Conservation (phyloP, 2,329 filamentous ascomycete species). For the Escovopsis weberi region DNA sequence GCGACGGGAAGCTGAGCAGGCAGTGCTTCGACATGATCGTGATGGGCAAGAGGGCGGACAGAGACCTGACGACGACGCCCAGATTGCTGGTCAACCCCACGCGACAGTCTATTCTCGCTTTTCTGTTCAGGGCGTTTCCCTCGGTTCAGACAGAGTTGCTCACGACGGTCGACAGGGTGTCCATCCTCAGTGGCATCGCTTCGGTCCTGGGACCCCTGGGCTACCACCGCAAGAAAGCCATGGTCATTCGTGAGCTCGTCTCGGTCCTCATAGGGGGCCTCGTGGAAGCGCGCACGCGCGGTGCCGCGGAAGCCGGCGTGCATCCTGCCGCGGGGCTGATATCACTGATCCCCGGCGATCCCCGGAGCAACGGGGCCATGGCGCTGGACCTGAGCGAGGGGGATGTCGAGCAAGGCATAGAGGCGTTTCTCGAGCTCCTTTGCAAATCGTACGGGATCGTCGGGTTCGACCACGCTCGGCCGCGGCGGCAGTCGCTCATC, state of each 20-base stretch:
- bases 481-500: slow-evolving; percentile 10
- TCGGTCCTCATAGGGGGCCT: slow-evolving; percentile 70
- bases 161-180: slow-evolving; percentile 59
- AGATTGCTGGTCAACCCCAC: slow-evolving; percentile 40
- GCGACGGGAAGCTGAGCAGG: slow-evolving; percentile 46
- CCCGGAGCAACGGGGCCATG: slow-evolving; percentile 34
- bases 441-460: slow-evolving; percentile 53
- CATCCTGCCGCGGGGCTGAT: slow-evolving; percentile 83
- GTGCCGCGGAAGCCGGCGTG: slow-evolving; percentile 90
- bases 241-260: slow-evolving; percentile 76
- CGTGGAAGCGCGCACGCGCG: slow-evolving; percentile 79
- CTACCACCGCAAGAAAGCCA: slow-evolving; percentile 76
- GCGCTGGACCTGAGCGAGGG: slow-evolving; percentile 48
- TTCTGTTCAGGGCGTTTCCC: slow-evolving; percentile 58
- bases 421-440: slow-evolving; percentile 44
- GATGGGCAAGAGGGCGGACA: slow-evolving; percentile 40
- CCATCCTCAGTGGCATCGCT: slow-evolving; percentile 73
- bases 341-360: slow-evolving; percentile 44
- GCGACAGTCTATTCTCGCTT: slow-evolving; percentile 48
- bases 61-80: slow-evolving; percentile 35
- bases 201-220: slow-evolving; percentile 71
- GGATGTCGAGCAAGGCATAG: slow-evolving; percentile 52
- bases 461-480: slow-evolving; percentile 25
- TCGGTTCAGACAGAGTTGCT: slow-evolving; percentile 50
- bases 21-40: slow-evolving; percentile 51